These are phyloP conservation scores for Scedosporium dehoogii DNA, from an alignment of 2,329 filamentous ascomycete species.

Conservation along the genomic window DNA sequence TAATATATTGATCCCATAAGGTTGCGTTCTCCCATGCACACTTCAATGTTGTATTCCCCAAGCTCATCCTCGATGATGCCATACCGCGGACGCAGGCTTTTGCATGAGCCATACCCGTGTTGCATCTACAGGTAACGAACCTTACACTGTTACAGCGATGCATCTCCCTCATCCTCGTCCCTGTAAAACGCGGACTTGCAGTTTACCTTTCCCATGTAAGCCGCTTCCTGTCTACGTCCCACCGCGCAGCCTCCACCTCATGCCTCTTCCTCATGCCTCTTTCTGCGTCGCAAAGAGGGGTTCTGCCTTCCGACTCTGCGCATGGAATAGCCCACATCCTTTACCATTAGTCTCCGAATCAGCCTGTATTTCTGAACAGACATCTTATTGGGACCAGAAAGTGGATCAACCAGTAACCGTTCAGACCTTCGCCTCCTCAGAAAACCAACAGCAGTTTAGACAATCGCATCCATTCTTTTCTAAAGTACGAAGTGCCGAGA, in stretches of 20 bases:
- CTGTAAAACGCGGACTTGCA: neutral
- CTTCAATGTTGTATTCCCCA: no score
- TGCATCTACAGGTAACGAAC: neutral
- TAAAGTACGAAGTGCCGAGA: no score
- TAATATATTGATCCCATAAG: no score
- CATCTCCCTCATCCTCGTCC: neutral
- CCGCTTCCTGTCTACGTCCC: neutral
- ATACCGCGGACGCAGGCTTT: neutral
- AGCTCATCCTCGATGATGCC: neutral
- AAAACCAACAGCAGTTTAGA: no score
- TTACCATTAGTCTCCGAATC: neutral
- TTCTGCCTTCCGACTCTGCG: neutral
- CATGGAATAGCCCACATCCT: neutral
- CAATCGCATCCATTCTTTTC: no score
- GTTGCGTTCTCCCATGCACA: no score
- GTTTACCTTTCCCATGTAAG: neutral
- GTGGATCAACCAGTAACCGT: no score
- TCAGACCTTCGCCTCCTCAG: no score
- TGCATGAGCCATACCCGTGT: neutral
- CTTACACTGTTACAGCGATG: neutral
- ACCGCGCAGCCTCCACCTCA: neutral
- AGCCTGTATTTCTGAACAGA: neutral
- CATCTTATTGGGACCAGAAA: neutral
- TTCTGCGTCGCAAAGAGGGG: neutral
- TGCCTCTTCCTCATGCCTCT: neutral